Base-by-base conservation (phyloP, 2,329 filamentous ascomycete genomes). In the Penicillium sp. region DNA sequence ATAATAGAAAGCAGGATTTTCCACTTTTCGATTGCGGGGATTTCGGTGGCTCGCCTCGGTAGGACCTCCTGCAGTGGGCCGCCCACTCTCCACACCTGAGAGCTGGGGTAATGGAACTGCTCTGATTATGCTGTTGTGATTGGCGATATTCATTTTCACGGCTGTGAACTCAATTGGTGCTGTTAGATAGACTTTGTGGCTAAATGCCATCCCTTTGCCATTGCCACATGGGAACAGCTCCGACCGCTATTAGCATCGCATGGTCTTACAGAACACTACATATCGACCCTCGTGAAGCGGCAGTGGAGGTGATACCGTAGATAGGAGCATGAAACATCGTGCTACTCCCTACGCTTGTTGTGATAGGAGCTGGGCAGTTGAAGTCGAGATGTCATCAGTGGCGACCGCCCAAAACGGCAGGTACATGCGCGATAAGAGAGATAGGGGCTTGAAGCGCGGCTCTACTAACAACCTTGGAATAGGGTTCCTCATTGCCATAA, bases 31-130 rank as follows among this genome's bases (percentile, higher is more conserved):
- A 40, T 40, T 52, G 52, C 47, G 49, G 47, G 56, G 54, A 48
- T 53, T 50, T 54, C 49, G 54, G 53, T 54, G 61, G 59, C 56
- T 47, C 51, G 45, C 51, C 57, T 69, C 66, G 67, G 65, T 48
- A 64, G 67, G 66, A 69, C 67, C 58, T 69, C 45, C 67, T 67
- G 16, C 14, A 62, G 58, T 64, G 62, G 60, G 65, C 48, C 52
- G 34, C 18, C 11, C 18, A 22, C 5, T 18, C 49, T 53, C 45
- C 41, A 54, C 44, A 45, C 51, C 50, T 51, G 54, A 54, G 43
- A 43, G 39, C 42, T 22, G 51, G 43, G 51, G 46, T 53, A 53
- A 48, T 22, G 13, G n/a, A 2, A 34, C 42, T 29, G 16, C 36
- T 31, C 16, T 34, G 31, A 10, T 34, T 34, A 1, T 14, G 34